These are phyloP conservation scores for Ceratocystis variospora DNA, from an alignment of 2,329 filamentous ascomycete species.

Conservation along the genomic window DNA sequence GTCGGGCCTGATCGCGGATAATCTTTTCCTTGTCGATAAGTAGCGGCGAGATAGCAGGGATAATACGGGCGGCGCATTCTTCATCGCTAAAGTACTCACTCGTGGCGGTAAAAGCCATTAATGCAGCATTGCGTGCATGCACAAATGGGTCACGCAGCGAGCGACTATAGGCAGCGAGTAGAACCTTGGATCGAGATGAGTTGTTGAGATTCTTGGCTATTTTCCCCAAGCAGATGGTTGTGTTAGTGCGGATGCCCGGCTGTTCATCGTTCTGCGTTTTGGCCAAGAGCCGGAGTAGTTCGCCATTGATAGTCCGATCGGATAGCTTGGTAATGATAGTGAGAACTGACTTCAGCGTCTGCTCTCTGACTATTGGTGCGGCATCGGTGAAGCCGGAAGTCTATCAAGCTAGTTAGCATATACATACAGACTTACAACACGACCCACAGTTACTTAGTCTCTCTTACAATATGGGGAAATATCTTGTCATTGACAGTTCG, in stretches of 20 bases:
- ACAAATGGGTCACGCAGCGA: constrained; percentile 88
- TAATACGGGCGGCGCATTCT: constrained; percentile 69
- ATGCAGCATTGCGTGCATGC: constrained; percentile 76
- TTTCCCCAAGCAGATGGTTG: constrained; percentile 91
- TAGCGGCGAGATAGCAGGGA: constrained; percentile 71
- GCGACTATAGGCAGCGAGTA: constrained; percentile 81
- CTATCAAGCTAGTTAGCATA: constrained; percentile 29
- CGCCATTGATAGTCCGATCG: constrained; percentile 84
- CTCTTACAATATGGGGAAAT: constrained; percentile 71
- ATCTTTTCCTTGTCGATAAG: constrained; percentile 93
- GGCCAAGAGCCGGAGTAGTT: constrained; percentile 76
- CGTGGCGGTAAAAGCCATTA: constrained; percentile 77
- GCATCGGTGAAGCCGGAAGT: constrained; percentile 89
- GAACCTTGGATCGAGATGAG: constrained; percentile 70
- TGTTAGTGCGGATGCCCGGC: constrained; percentile 92
- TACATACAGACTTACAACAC: neutral
- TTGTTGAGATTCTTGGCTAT: constrained; percentile 79
- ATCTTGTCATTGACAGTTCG: constrained; percentile 93
- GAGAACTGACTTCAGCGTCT: constrained; percentile 88
- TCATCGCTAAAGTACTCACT: constrained; percentile 77
- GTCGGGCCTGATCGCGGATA: constrained; percentile 79
- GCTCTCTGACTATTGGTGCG: constrained; percentile 82
- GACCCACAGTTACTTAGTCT: neutral
- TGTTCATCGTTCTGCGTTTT: constrained; percentile 97
- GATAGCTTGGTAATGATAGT: constrained; percentile 79